Evolutionary conservation across 2,329 filamentous ascomycete species (phyloP).

Genomic region (Aspergillus texensis): DNA sequence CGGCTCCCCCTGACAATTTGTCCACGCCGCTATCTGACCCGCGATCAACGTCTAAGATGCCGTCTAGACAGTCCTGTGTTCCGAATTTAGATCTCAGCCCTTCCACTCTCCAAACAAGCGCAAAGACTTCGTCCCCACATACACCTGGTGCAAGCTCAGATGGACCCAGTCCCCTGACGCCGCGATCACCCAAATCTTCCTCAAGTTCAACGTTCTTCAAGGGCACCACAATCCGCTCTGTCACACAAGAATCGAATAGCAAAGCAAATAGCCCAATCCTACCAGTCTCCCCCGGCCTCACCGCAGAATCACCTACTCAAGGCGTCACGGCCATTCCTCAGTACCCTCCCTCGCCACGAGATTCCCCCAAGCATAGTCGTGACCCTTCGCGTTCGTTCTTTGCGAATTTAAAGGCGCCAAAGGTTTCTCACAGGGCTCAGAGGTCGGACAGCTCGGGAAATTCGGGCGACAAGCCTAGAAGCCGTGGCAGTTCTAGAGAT

Average conservation of each 20-base stretch:
- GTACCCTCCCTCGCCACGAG: constrained; percentile 47
- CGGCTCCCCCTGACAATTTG: constrained; percentile 4
- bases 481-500: constrained; percentile 49
- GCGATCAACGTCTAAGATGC: constrained; percentile 34
- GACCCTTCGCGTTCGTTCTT: constrained; percentile 52
- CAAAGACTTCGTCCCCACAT: constrained; percentile 35
- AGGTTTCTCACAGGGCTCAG: constrained; percentile 46
- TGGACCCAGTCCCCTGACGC: constrained; percentile 38
- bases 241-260: constrained; percentile 40
- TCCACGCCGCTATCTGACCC: constrained; percentile 11
- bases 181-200: constrained; percentile 41
- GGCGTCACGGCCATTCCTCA: constrained; percentile 49
- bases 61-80: constrained; percentile 38
- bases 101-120: constrained; percentile 32
- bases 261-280: constrained; percentile 31
- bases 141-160: constrained; percentile 40
- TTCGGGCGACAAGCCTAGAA: constrained; percentile 41
- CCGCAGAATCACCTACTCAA: constrained; percentile 40
- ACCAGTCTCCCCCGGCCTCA: constrained; percentile 30
- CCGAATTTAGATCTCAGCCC: constrained; percentile 43
- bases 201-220: constrained; percentile 42
- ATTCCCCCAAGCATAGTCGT: constrained; percentile 44
- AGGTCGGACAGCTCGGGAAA: constrained; percentile 44
- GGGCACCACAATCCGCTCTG: constrained; percentile 44
- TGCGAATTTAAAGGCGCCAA: constrained; percentile 50